phyloP scores from a whole-genome alignment of 2,329 filamentous ascomycete species.

The Ceratocystis smalleyi region DNA sequence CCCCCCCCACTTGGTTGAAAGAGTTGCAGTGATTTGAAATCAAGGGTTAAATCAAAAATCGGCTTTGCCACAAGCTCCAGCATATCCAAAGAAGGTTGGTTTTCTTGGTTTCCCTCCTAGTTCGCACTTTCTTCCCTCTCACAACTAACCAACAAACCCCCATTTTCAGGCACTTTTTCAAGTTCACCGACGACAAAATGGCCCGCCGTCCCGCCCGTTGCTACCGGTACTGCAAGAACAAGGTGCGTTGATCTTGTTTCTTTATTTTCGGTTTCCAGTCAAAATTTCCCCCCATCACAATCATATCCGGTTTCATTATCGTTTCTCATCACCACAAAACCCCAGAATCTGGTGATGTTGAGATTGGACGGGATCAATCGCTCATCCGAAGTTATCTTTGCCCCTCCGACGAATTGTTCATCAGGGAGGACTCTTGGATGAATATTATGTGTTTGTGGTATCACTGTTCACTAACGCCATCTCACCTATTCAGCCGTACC shows the following conservation, averaged over 20 bases:
- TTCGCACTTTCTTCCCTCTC: constrained; percentile 21
- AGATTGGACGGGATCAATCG: background rate
- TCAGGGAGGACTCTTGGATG: background rate
- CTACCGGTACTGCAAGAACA: constrained; percentile 99
- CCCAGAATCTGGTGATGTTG: background rate
- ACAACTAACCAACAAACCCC: constrained; percentile 24
- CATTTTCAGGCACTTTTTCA: constrained; percentile 17
- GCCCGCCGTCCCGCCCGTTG: constrained; percentile 98
- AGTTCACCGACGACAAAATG: constrained; percentile 57
- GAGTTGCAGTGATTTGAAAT: constrained; percentile 37
- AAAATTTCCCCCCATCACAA: background rate
- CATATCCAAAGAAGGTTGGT: constrained; percentile 15
- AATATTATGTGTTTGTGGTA: background rate
- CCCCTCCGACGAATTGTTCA: background rate
- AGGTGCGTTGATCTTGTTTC: constrained; percentile 47
- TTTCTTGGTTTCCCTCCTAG: constrained; percentile 14
- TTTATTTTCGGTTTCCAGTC: constrained; percentile 6
- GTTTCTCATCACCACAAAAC: background rate
- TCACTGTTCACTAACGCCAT: constrained; percentile 18
- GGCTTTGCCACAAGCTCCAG: constrained; percentile 15
- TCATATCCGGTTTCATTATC: background rate
- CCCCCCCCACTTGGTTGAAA: constrained; percentile 12
- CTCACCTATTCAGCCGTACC: constrained; percentile 55
- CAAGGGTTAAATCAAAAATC: constrained; percentile 26
- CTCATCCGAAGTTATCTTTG: background rate